Percentiles rank a stretch among this genome's conserved stretches.
Evolutionary conservation across 2,329 filamentous ascomycete genomes (phyloP).

Genomic region (Graphium sp.): DNA sequence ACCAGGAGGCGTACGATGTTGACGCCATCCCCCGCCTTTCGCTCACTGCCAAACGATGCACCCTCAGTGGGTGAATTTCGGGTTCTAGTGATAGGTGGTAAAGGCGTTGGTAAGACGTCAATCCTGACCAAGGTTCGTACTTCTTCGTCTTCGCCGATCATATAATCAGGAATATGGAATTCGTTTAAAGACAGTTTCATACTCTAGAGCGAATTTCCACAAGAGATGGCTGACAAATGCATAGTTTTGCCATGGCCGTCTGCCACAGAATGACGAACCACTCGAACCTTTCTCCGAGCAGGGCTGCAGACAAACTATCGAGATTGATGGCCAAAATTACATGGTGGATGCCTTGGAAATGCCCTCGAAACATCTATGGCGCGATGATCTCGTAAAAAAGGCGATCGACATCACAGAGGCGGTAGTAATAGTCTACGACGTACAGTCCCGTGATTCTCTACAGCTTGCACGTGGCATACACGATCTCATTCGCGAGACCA

Average conservation of each 20-base stretch:
- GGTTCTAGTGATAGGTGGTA: constrained; percentile 19
- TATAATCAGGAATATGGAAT: too few species aligned
- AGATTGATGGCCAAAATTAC: constrained; percentile 14
- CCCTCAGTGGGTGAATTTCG: constrained; percentile 17
- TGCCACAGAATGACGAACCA: constrained; percentile 9
- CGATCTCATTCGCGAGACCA: constrained; percentile 8
- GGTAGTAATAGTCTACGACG: constrained; percentile 17
- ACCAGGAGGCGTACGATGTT: constrained; percentile 5
- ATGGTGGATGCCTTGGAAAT: constrained; percentile 19
- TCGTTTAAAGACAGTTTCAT: too few species aligned
- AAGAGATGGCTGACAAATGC: too few species aligned
- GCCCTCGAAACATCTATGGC: constrained; percentile 13
- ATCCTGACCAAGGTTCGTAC: constrained; percentile 18
- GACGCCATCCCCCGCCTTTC: constrained; percentile 1
- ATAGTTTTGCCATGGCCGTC: constrained; percentile 12
- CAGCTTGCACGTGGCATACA: constrained; percentile 10
- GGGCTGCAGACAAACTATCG: constrained; percentile 16
- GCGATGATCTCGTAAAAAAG: constrained; percentile 15
- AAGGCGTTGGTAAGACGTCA: constrained; percentile 22
- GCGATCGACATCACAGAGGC: constrained; percentile 22
- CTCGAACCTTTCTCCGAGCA: constrained; percentile 11
- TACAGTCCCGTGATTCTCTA: constrained; percentile 12
- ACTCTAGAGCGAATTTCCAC: too few species aligned
- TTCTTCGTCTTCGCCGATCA: too few species aligned
- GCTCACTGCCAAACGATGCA: constrained; percentile 3